Percentiles rank a stretch among this genome's conserved stretches.
These are phyloP conservation scores for Cutaneotrichosporon cavernicola DNA, from an alignment of 1,284 basidiomycete genomes.

Conservation along the genomic window DNA sequence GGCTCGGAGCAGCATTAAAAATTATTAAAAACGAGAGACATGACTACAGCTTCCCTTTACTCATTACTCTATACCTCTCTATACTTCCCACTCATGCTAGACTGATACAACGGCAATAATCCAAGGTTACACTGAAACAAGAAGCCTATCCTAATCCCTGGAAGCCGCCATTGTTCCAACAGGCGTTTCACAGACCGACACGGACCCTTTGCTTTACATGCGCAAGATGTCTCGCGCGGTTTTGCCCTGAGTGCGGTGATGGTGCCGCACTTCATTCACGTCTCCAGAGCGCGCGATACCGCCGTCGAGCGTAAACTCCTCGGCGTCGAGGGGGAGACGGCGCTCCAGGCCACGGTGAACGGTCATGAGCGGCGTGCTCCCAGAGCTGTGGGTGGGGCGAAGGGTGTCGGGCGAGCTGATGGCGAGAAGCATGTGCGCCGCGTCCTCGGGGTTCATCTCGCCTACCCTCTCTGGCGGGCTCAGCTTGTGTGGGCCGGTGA, in stretches of 20 bases:
- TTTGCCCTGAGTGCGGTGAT: constrained; percentile 33
- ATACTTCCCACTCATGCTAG: too few relatives aligned
- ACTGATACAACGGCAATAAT: not conserved
- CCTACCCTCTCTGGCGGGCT: constrained; percentile 20
- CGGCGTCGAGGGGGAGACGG: constrained; percentile 36
- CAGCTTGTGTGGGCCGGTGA: constrained; percentile 28
- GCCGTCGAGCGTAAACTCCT: constrained; percentile 45
- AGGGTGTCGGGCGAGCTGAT: constrained; percentile 48
- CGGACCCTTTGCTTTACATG: constrained; percentile 28
- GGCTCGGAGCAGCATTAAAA: too few relatives aligned
- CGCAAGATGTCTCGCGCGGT: constrained; percentile 47
- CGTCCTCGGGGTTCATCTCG: constrained; percentile 44
- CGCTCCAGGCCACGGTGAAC: constrained; percentile 10
- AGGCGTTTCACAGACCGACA: not conserved
- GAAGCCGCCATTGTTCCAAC: not conserved
- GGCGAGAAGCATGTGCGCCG: constrained; percentile 47
- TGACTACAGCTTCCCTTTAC: too few relatives aligned
- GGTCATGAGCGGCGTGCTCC: constrained; percentile 31
- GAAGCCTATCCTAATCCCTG: not conserved
- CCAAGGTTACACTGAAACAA: not conserved
- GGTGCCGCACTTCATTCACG: not conserved
- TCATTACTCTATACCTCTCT: too few relatives aligned
- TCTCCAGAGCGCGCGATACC: constrained; percentile 16
- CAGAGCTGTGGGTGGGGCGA: constrained; percentile 28
- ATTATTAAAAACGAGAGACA: too few relatives aligned